These are phyloP conservation scores for Saccharomycopsis fibuligera DNA, from an alignment of 805 yeast species.

Conservation along the genomic window DNA sequence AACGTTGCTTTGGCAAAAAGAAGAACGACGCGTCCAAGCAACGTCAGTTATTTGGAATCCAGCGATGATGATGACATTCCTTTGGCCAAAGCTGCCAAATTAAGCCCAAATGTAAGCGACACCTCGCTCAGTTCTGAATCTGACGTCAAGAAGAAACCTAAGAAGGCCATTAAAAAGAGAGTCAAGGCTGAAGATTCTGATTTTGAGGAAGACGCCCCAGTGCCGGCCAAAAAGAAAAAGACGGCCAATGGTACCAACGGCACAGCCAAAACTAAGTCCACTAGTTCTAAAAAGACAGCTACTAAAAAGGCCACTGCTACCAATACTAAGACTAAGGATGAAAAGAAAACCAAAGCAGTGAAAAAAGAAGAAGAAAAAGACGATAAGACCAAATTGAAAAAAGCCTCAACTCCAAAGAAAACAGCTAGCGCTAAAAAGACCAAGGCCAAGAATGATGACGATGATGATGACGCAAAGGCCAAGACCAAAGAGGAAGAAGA, in stretches of 20 bases:
- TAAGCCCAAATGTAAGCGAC: slow-evolving; percentile 15
- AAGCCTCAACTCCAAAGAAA: slow-evolving; percentile 1
- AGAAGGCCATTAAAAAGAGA: slow-evolving; percentile 15
- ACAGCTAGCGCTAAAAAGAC: slow-evolving; percentile 7
- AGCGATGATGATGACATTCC: slow-evolving; percentile 20
- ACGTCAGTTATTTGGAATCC: slow-evolving; percentile 19
- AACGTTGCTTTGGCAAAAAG: slow-evolving; percentile 24
- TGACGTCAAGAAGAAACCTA: slow-evolving; percentile 2
- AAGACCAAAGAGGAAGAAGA: slow-evolving; percentile 28
- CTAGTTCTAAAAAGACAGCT: slow-evolving; percentile 20
- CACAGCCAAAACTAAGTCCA: slow-evolving; percentile 5
- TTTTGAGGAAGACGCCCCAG: slow-evolving; percentile 21
- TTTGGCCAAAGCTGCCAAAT: slow-evolving; percentile 14
- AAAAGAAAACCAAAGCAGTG: slow-evolving; percentile 22
- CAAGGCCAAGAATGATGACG: slow-evolving; percentile 19
- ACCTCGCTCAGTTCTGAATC: slow-evolving; percentile 12
- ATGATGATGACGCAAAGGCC: slow-evolving; percentile 21
- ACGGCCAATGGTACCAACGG: slow-evolving; percentile 1
- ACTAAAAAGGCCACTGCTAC: slow-evolving; percentile 20
- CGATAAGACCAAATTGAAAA: slow-evolving; percentile 3
- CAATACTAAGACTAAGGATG: slow-evolving; percentile 7
- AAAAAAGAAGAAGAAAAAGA: slow-evolving; percentile 16
- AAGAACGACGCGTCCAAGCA: slow-evolving; percentile 18
- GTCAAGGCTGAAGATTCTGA: slow-evolving; percentile 16
- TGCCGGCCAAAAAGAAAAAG: slow-evolving; percentile 1